A percentile compares a stretch with the other conserved stretches of the same genome.
Evolutionary conservation across 1,284 basidiomycete genomes (phyloP).

Genomic region (Ustilago vetiveriae): DNA sequence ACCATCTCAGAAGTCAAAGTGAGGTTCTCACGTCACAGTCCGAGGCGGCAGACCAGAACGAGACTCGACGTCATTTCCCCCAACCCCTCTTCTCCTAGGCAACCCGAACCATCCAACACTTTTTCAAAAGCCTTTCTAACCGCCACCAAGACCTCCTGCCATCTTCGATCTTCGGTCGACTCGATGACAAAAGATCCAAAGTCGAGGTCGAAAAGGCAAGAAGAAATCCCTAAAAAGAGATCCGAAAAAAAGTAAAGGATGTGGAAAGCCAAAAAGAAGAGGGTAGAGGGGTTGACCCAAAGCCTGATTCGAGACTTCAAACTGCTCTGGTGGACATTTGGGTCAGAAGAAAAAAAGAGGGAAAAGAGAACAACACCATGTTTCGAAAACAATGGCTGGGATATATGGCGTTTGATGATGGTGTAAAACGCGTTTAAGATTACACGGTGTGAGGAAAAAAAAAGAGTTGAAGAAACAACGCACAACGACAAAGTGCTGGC

Average conservation of each 20-base stretch:
- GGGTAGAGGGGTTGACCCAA: slow-evolving; percentile 37
- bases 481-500: not conserved
- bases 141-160: too few relatives aligned
- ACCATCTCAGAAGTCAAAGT: too few relatives aligned
- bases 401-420: slow-evolving; percentile 25
- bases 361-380: not conserved
- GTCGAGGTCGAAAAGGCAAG: too few relatives aligned
- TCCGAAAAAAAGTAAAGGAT: not conserved
- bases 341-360: slow-evolving; percentile 14
- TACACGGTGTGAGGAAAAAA: slow-evolving; percentile 30
- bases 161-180: too few relatives aligned
- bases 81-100: too few relatives aligned
- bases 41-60: too few relatives aligned
- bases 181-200: too few relatives aligned
- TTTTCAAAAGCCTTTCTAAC: too few relatives aligned
- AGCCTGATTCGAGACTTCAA: slow-evolving; percentile 49
- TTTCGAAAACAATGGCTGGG: slow-evolving; percentile 2
- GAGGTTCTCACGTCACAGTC: too few relatives aligned
- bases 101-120: too few relatives aligned
- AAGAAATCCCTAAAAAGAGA: too few relatives aligned
- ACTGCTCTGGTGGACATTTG: slow-evolving; percentile 49
- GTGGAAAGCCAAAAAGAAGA: not conserved
- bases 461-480: slow-evolving; percentile 1
- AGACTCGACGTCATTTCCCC: too few relatives aligned
- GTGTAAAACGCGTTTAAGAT: slow-evolving; percentile 20